Base-by-base conservation (phyloP, 495 filamentous ascomycete species). In the Trichocladium antarcticum region DNA sequence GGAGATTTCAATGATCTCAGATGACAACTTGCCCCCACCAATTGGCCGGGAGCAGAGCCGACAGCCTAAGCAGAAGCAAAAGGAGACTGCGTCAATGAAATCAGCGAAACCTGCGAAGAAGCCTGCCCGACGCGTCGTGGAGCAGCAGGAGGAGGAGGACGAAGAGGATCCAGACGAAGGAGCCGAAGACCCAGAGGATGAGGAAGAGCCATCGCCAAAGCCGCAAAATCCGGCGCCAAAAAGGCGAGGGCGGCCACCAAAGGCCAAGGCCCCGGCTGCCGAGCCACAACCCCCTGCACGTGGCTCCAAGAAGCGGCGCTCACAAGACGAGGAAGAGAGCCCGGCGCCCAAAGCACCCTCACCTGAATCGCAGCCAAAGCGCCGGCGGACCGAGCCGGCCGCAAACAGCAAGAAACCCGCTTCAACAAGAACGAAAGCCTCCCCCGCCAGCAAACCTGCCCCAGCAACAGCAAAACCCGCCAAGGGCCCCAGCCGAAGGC, bases 401-500 rank as follows among this genome's bases (percentile, higher is more conserved):
- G 12, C 55, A 17, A 45, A 34, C 51, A 9, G 9, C 15, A 28
- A 27, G 5, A 54, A 49, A 24, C 44, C 34, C n/a, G 29, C 17
- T n/a, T n/a, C n/a, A n/a, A n/a, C n/a, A n/a, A 10, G 31, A 35
- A 7, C 45, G 32, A 38, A 57, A 54, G 45, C 35, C n/a, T 20
- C 44, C 5, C 15, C 41, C 35, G 27, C 10, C 27, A 29, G 40
- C 37, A 50, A 58, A 49, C 19, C 52, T 20, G 22, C 44, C 57
- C 42, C 66, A 61, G 9, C 55, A 43, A 9, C 62, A 56, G 45
- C 49, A 19, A 56, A 55, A 17, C 35, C 45, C 1, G 68, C 65
- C 53, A 58, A 57, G n/a, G 64, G 62, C 31, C 64, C 69, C 14
- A 68, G 63, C 31, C 64, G 70, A 14, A 68, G 63, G 43, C 64